Percentiles rank a stretch among this genome's conserved stretches.
Conservation (phyloP, 2,329 filamentous ascomycete genomes). For the Penicillium olsonii region DNA sequence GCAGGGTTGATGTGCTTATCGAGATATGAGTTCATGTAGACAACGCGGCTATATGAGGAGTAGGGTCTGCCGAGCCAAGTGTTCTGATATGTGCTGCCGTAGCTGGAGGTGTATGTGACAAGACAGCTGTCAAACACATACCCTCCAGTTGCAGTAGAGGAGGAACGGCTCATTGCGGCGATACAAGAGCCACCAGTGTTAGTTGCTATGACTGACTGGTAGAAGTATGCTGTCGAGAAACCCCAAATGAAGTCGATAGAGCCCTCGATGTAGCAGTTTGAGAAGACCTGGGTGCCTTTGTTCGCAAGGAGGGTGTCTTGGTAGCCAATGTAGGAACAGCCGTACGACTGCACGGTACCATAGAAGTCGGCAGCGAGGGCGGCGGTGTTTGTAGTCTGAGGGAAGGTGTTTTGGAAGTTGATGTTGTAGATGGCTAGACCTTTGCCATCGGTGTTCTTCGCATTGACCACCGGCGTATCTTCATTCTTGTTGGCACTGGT, state of each 20-base stretch:
- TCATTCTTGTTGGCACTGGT: slow-evolving; percentile 47
- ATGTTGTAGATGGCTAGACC: slow-evolving; percentile 32
- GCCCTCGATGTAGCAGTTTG: slow-evolving; percentile 33
- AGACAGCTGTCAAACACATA: slow-evolving; percentile 13
- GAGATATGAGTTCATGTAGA: slow-evolving; percentile 39
- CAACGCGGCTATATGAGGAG: slow-evolving; percentile 31
- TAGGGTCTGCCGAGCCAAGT: slow-evolving; percentile 28
- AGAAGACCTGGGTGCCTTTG: slow-evolving; percentile 31
- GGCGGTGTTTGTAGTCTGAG: slow-evolving; percentile 35
- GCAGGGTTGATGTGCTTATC: slow-evolving; percentile 36
- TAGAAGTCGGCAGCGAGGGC: slow-evolving; percentile 36
- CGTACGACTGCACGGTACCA: slow-evolving; percentile 35
- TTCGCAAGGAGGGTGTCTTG: slow-evolving; percentile 34
- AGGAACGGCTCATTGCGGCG: slow-evolving; percentile 16
- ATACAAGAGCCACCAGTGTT: slow-evolving; percentile 14
- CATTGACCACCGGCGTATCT: slow-evolving; percentile 47
- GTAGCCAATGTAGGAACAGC: slow-evolving; percentile 32
- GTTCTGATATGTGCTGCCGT: slow-evolving; percentile 18
- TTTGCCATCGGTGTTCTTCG: slow-evolving; percentile 42
- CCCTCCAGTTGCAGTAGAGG: slow-evolving; percentile 7
- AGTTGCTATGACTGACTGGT: slow-evolving; percentile 40
- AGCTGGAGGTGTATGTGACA: slow-evolving; percentile 8
- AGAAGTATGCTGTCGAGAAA: slow-evolving; percentile 36
- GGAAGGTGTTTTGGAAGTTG: slow-evolving; percentile 34
- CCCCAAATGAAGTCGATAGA: slow-evolving; percentile 23